Base-by-base conservation (phyloP, 106 monocot genomes). In the Phalaenopsis aphrodite region DNA sequence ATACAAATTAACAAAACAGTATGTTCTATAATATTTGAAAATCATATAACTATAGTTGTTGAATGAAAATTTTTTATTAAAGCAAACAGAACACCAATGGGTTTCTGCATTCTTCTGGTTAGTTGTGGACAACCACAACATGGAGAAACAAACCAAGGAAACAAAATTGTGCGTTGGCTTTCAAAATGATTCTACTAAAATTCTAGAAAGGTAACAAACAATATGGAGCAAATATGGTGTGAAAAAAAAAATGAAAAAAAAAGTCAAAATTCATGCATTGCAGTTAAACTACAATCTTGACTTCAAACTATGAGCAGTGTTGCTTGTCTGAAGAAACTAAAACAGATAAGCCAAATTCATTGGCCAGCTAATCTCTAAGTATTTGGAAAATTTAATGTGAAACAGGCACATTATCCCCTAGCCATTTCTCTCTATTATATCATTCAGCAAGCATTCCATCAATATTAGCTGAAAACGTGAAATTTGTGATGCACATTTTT, bases 211-310 rank as follows among this genome's bases (percentile, higher is more conserved):
- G 64, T 65, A 65, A 21, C n/a, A 24, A 30, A 23, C 0, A 10
- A 65, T 65, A 23, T 10, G 24, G 24, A 65, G 64, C 64, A 65
- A 23, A 23, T 5, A 65, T 21, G n/a, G 64, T 65, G 23, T 7
- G 23, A 30, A 30, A 30, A 30, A 30, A 30, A 30, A 30, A 30
- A n/a, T n/a, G 11, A 1, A 23, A 8, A 23, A 65, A 21, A n/a
- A 65, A 69, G 39, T 36, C 38, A 69, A 5, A 61, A 37, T 39
- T 39, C 39, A 38, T 69, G 39, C 12, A 69, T 69, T 36, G 14
- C 69, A 12, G 39, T 69, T 69, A 19, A 69, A 38, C 69, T 38
- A 39, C n/a, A 69, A 69, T 69, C 69, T 69, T 69, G 69, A 12
- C 10, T 61, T 38, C 39, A 69, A 69, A 14, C 36, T 68, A 30